Conservation (phyloP, 192 early-diverging fungal genomes). For the Coemansia sp. region DNA sequence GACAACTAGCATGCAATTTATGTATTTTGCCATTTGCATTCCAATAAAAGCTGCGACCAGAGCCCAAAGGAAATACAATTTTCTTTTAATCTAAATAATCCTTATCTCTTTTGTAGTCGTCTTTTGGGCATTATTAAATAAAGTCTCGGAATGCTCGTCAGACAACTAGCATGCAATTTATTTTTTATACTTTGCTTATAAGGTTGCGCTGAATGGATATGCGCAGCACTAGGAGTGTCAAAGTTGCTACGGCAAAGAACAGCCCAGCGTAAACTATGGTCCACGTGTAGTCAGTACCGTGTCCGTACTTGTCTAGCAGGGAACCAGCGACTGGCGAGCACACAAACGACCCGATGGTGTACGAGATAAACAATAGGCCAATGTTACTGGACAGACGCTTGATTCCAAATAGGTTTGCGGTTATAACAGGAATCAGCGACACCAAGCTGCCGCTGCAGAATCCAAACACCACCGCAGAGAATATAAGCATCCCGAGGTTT, state of each 20-base stretch:
- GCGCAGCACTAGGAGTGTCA: constrained; percentile 14
- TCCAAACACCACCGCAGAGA: constrained; percentile 22
- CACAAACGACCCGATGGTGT: constrained; percentile 15
- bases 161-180: background rate
- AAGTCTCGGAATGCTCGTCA: too few relatives aligned
- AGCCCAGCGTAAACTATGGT: constrained; percentile 25
- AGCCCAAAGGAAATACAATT: too few relatives aligned
- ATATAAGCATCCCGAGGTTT: constrained; percentile 5
- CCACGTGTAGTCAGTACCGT: constrained; percentile 19
- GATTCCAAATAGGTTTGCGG: constrained; percentile 22
- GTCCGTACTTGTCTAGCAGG: constrained; percentile 31
- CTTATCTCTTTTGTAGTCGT: too few relatives aligned
- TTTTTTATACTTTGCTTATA: background rate
- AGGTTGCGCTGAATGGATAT: background rate
- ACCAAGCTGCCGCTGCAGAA: constrained; percentile 27
- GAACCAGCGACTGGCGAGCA: constrained; percentile 18
- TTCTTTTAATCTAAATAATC: too few relatives aligned
- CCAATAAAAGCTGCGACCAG: too few relatives aligned
- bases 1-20: too few relatives aligned
- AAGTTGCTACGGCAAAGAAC: constrained; percentile 12
- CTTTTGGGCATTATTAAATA: too few relatives aligned
- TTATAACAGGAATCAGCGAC: constrained; percentile 22
- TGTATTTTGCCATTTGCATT: too few relatives aligned
- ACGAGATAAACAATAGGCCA: constrained; percentile 22
- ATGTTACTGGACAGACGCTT: constrained; percentile 27